Conservation (phyloP, 2,329 filamentous ascomycete species). For the Monosporascus cannonballus region DNA sequence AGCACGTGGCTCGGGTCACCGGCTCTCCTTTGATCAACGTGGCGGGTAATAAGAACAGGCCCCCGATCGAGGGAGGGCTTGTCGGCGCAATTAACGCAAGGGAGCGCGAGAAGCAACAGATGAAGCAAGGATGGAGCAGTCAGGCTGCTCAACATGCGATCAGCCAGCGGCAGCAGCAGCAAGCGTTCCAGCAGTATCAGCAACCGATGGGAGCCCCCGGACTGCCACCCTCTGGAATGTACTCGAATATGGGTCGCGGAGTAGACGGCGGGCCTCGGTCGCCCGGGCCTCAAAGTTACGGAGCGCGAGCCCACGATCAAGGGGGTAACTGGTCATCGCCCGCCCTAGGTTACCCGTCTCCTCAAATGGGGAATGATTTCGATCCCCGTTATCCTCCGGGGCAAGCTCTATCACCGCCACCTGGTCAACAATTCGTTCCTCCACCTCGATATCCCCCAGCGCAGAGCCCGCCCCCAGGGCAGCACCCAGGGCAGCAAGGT, state of each 20-base stretch:
- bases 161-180: constrained; percentile 55
- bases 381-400: constrained; percentile 20
- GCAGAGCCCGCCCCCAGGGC: constrained; percentile 16
- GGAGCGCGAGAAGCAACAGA: constrained; percentile 69
- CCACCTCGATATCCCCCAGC: constrained; percentile 8
- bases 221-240: constrained; percentile 25
- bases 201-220: constrained; percentile 18
- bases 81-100: constrained; percentile 75
- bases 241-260: constrained; percentile 23
- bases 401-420: constrained; percentile 18
- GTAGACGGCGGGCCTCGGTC: constrained; percentile 13
- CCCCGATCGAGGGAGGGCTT: constrained; percentile 52
- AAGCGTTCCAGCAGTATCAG: constrained; percentile 32
- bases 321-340: constrained; percentile 28
- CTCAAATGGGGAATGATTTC: constrained; percentile 17
- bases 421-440: constrained; percentile 13
- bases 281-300: constrained; percentile 22
- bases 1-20: constrained; percentile 78
- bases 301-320: constrained; percentile 24
- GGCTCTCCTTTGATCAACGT: constrained; percentile 70
- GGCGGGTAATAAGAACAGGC: constrained; percentile 46
- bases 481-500: constrained; percentile 1
- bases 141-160: constrained; percentile 70
- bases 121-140: constrained; percentile 63
- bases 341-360: constrained; percentile 18